Base-by-base conservation (phyloP, 345 rosid genomes). In the Rhodamnia rubescens region DNA sequence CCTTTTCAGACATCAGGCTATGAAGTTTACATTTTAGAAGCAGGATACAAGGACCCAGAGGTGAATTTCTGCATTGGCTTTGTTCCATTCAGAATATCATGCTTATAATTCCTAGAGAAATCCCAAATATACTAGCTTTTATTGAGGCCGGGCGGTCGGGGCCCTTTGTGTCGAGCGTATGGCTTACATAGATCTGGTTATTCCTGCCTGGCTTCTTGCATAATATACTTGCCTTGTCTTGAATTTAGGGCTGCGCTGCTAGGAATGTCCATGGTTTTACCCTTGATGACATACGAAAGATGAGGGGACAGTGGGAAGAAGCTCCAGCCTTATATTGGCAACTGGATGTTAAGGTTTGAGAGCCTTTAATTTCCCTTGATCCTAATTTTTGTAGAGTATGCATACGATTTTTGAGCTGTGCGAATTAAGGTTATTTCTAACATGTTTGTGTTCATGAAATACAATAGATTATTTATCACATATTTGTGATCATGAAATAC, bases 181-280 rank as follows among this genome's bases (percentile, higher is more conserved):
- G 24, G 47, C 47, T 18, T 69, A 32, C 78, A 8, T 69, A 69
- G 13, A 47, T 69, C 7, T 36, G 26, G 47, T 69, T 69, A 69
- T 69, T 69, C 80, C 47, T 32, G 80, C 47, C 78, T 32, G 78
- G 78, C 78, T 32, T 36, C 22, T 75, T 69, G 80, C 47, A 69
- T 69, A 20, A 69, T 69, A 9, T 69, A 36, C 47, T 18, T 69
- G 13, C 80, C 80, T 69, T 36, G 47, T 69, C 47, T 69, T 69
- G 80, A 40, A 69, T 87, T 82, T 93, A 97, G 99, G 99, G 99
- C 53, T 97, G 99, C 89, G 97, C 99, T 47, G 99, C 98, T 83
- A 94, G 99, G 91, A 95, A 97, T 85, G 91, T 97, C 75, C 98
- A 95, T 87, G 94, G 98, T 78, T 93, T 97, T 90, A 92, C 94